These are phyloP conservation scores for Macrophomina phaseolina DNA, from an alignment of 2,329 filamentous ascomycete genomes.

Conservation along the genomic window DNA sequence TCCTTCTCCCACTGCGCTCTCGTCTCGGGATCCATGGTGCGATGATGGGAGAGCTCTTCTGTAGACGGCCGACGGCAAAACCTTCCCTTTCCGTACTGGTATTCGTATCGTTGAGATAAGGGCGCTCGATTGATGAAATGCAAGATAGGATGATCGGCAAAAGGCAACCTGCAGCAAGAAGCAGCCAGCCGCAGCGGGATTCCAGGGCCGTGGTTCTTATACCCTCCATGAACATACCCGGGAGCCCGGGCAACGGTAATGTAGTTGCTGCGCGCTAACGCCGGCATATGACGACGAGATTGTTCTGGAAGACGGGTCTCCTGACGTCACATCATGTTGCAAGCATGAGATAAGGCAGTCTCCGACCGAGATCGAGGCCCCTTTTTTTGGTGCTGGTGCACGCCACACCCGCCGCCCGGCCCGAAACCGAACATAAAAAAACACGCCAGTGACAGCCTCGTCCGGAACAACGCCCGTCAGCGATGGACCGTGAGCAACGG, in stretches of 20 bases:
- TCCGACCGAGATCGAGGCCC: background rate
- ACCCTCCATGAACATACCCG: background rate
- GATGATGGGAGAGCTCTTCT: background rate
- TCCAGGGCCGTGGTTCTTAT: background rate
- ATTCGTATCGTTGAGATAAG: too few relatives aligned
- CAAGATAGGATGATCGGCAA: slow-evolving; percentile 3
- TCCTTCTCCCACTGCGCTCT: slow-evolving; percentile 53
- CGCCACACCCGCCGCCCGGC: background rate
- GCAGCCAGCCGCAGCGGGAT: background rate
- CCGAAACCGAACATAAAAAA: background rate
- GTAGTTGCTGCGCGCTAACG: background rate
- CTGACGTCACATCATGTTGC: slow-evolving; percentile 8
- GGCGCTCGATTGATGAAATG: background rate
- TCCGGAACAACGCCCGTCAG: too few relatives aligned
- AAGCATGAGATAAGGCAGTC: background rate
- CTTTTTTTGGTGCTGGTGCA: background rate
- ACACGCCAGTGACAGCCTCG: too few relatives aligned
- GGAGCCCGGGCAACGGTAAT: background rate
- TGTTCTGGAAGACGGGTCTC: background rate
- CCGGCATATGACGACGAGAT: background rate
- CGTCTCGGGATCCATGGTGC: slow-evolving; percentile 13
- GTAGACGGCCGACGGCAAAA: background rate
- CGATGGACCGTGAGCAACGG: background rate
- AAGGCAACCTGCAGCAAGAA: background rate
- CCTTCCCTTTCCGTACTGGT: background rate